A percentile compares a stretch with the other conserved stretches of the same genome.
phyloP scores from a whole-genome alignment of 2,329 filamentous ascomycete genomes.

The Sporothrix phasma region DNA sequence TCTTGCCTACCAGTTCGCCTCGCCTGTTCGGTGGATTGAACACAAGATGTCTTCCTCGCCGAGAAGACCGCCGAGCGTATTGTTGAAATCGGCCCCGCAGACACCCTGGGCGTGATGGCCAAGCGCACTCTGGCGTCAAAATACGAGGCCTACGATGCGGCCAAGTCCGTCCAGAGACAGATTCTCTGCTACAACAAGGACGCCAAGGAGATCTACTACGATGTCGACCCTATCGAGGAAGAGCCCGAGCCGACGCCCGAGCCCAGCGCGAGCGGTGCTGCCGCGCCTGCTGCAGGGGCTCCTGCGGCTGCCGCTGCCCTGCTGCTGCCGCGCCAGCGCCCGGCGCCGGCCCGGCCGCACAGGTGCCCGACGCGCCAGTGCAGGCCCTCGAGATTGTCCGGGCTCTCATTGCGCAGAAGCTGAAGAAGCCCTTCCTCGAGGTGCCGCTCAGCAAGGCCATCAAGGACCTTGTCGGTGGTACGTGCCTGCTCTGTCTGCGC shows the following conservation, averaged over 20 bases:
- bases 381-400: conserved; percentile 83
- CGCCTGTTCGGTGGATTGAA: conserved; percentile 99
- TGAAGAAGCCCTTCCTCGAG: conserved; percentile 87
- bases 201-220: conserved; percentile 98
- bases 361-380: conserved; percentile 78
- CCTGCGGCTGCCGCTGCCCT: conserved; percentile 44
- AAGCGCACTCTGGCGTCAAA: conserved; percentile 91
- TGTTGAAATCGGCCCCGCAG: conserved; percentile 92
- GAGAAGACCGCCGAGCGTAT: conserved; percentile 95
- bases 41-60: conserved; percentile 96
- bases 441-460: conserved; percentile 93
- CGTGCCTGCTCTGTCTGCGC: conserved; percentile 29
- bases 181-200: conserved; percentile 99
- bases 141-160: conserved; percentile 97
- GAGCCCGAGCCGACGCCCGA: conserved; percentile 53
- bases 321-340: conserved; percentile 51
- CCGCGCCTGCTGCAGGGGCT: conserved; percentile 42
- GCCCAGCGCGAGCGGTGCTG: conserved; percentile 34
- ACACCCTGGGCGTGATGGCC: conserved; percentile 95
- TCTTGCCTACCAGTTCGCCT: conserved; percentile 97
- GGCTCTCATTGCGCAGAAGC: conserved; percentile 85
- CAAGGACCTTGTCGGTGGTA: conserved; percentile 95
- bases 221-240: conserved; percentile 89
- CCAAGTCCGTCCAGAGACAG: conserved; percentile 89
- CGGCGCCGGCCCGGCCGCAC: conserved; percentile 74